phyloP scores from a whole-genome alignment of 2,329 filamentous ascomycete species.

The Chaetomium sp. region DNA sequence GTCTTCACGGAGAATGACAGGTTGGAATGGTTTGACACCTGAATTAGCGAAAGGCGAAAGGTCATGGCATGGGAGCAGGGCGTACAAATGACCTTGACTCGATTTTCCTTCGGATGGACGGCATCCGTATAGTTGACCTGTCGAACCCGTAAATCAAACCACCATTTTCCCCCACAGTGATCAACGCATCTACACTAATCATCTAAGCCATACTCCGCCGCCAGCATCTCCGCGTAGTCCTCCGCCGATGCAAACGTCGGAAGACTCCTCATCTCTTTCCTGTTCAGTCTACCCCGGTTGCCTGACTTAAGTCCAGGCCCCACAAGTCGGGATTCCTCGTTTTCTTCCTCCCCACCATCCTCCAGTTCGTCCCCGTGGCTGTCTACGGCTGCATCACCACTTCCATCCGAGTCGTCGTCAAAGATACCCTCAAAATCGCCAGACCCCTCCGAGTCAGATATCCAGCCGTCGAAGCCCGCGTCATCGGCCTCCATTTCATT shows the following conservation, averaged over 20 bases:
- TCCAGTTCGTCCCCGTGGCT: conserved; percentile 21
- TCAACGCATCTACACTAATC: conserved; percentile 6
- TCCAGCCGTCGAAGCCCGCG: conserved; percentile 33
- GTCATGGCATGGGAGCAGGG: too few species aligned
- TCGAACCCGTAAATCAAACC: neutral
- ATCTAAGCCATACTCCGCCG: conserved; percentile 51
- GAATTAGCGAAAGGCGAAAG: too few species aligned
- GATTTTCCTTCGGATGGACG: too few species aligned
- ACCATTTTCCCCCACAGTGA: neutral
- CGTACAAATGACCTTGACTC: too few species aligned
- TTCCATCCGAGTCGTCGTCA: conserved; percentile 33
- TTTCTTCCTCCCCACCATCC: conserved; percentile 31
- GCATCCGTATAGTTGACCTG: too few species aligned
- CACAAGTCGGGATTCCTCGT: conserved; percentile 28
- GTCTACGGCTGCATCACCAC: conserved; percentile 30
- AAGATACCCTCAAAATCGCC: conserved; percentile 36
- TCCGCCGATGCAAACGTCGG: conserved; percentile 91
- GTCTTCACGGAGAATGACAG: conserved; percentile 41
- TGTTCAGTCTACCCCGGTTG: conserved; percentile 53
- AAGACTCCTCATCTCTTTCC: conserved; percentile 78
- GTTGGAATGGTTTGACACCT: conserved; percentile 50
- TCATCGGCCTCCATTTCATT: conserved; percentile 29
- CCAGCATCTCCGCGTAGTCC: conserved; percentile 84
- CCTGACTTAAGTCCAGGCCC: conserved; percentile 12
- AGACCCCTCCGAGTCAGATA: conserved; percentile 33